Evolutionary conservation across 169 alveolate genomes (phyloP).

Genomic region (Blepharisma undulans): DNA sequence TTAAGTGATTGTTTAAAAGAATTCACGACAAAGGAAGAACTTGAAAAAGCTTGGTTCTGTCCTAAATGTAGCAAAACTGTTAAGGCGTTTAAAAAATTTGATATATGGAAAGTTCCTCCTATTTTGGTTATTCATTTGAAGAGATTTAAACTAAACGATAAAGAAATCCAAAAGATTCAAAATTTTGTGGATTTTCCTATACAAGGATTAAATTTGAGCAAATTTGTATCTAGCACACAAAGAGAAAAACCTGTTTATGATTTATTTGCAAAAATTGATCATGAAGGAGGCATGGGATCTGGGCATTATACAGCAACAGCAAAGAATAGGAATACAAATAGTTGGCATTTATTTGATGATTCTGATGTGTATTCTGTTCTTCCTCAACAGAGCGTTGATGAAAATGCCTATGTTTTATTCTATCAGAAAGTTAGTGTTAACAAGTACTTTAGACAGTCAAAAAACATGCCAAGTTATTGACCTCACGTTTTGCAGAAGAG

Average conservation of each 20-base stretch:
- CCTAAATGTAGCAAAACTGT: conserved; percentile 57
- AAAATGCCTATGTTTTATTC: conserved; percentile 56
- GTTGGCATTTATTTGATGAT: conserved; percentile 83
- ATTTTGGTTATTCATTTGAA: conserved; percentile 62
- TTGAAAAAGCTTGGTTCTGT: conserved; percentile 59
- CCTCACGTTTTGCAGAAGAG: conserved; percentile 3
- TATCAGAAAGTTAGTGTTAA: conserved; percentile 38
- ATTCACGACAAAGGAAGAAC: conserved; percentile 26
- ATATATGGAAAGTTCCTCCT: conserved; percentile 66
- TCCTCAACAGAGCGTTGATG: conserved; percentile 11
- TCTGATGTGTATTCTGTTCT: conserved; percentile 39
- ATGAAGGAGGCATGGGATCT: conserved; percentile 62
- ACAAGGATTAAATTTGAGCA: conserved; percentile 42
- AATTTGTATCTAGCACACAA: conserved; percentile 49
- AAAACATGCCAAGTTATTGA: background rate
- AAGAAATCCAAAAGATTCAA: conserved; percentile 27
- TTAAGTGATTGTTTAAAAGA: conserved; percentile 41
- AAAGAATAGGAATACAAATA: conserved; percentile 57
- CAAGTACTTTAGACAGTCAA: background rate
- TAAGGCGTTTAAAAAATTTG: conserved; percentile 56
- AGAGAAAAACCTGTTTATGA: conserved; percentile 51
- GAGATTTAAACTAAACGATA: conserved; percentile 35
- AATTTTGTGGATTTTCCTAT: conserved; percentile 44
- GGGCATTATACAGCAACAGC: conserved; percentile 77
- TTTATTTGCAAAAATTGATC: conserved; percentile 73